phyloP scores from a whole-genome alignment of 2,329 filamentous ascomycete genomes.

The Exophiala viscosa region DNA sequence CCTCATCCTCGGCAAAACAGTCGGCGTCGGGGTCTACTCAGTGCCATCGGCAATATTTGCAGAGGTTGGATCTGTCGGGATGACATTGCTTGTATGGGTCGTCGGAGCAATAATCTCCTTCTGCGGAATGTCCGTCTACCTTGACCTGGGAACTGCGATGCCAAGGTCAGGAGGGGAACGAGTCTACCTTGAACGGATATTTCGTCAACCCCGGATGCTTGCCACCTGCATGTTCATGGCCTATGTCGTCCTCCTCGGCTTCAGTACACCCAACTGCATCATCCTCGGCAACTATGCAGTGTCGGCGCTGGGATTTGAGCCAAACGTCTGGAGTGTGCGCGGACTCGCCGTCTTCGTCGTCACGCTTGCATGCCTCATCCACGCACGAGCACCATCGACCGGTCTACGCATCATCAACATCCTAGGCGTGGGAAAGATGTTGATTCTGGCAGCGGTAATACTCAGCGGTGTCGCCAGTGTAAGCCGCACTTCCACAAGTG shows the following conservation, averaged over 20 bases:
- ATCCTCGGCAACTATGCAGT: conserved; percentile 51
- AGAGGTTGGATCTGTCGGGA: conserved; percentile 53
- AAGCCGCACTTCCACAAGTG: conserved; percentile 2
- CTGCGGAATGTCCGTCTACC: conserved; percentile 45
- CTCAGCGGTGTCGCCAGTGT: conserved; percentile 41
- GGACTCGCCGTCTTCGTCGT: conserved; percentile 47
- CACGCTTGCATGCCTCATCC: conserved; percentile 45
- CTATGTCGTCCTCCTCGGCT: conserved; percentile 50
- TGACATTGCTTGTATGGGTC: conserved; percentile 53
- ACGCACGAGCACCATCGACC: conserved; percentile 43
- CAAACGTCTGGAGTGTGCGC: conserved; percentile 49
- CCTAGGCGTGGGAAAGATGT: conserved; percentile 48
- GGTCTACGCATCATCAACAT: conserved; percentile 49
- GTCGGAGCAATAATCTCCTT: conserved; percentile 47
- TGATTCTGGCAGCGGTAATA: conserved; percentile 48
- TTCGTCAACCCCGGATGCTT: conserved; percentile 49
- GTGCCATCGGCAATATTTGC: conserved; percentile 55
- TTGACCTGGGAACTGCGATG: conserved; percentile 47
- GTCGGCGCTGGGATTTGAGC: conserved; percentile 30
- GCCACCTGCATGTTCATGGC: conserved; percentile 53
- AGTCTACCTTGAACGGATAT: conserved; percentile 54
- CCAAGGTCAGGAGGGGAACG: conserved; percentile 51
- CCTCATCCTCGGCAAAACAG: conserved; percentile 38
- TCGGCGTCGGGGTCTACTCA: conserved; percentile 50
- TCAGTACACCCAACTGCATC: conserved; percentile 52